Conservation (phyloP, 345 rosid species). For the Cardiospermum halicacabum region DNA sequence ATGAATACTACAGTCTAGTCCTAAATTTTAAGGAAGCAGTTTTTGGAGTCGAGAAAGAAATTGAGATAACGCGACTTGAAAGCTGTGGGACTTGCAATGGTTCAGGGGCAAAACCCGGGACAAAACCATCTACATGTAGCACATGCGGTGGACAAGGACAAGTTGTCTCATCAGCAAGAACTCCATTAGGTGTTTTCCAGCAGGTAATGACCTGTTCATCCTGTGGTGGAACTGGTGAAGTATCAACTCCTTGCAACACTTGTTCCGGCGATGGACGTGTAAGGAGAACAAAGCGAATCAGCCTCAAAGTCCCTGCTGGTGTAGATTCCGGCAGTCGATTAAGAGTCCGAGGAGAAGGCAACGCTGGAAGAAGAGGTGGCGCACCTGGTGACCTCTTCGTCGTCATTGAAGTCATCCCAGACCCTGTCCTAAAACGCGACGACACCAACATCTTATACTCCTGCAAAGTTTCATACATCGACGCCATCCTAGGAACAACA, state of each 20-base stretch:
- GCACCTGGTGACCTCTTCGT: constrained; percentile 91
- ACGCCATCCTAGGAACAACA: constrained; percentile 87
- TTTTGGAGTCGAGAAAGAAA: constrained; percentile 90
- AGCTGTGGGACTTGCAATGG: constrained; percentile 83
- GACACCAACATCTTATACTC: constrained; percentile 81
- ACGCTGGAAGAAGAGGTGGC: constrained; percentile 89
- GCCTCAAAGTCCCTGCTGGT: constrained; percentile 92
- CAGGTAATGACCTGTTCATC: constrained; percentile 95
- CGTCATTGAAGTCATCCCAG: constrained; percentile 75
- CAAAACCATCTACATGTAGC: constrained; percentile 69
- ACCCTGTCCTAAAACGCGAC: constrained; percentile 77
- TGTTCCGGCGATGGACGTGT: constrained; percentile 95
- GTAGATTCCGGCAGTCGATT: constrained; percentile 94
- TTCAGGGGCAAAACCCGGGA: constrained; percentile 88
- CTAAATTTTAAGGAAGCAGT: constrained; percentile 90
- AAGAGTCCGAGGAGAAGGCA: constrained; percentile 93
- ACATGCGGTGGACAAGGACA: constrained; percentile 99
- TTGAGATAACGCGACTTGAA: constrained; percentile 87
- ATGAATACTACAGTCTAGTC: constrained; percentile 76
- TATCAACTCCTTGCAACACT: constrained; percentile 62
- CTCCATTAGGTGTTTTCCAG: constrained; percentile 95
- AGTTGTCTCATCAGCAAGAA: constrained; percentile 82
- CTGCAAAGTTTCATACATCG: constrained; percentile 83
- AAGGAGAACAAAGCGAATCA: constrained; percentile 80
- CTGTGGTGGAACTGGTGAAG: constrained; percentile 77